Base-by-base conservation (phyloP, 1,284 basidiomycete genomes). In the Cutaneotrichosporon dermatis region DNA sequence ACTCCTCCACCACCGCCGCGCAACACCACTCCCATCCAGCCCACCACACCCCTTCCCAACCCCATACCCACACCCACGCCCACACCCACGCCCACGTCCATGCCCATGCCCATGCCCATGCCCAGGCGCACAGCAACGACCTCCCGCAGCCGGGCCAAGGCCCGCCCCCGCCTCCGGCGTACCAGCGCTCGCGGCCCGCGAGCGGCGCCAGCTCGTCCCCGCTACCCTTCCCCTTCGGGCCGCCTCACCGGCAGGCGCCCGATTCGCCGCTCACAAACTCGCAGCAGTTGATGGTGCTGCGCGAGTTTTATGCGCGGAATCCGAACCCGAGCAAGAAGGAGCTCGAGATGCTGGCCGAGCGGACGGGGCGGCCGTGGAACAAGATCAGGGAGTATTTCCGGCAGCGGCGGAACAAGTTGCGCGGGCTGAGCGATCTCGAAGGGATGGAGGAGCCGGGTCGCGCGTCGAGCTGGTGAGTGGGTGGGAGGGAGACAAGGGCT, bases 341-440 rank as follows among this genome's bases (percentile, higher is more conserved):
- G 4, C 59, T 71, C 15, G 69, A 72, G 40, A 52, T 60, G 46
- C 57, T 76, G 45, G 70, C 72, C 1, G 68, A 69, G 53, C 61
- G 62, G 39, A 76, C 75, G 4, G 75, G 73, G 1, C 39, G 75
- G 58, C 66, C 68, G 4, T 75, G 70, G 71, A 69, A 61, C 42
- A 75, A 73, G 61, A 72, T 76, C 48, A 52, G 73, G 25, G 73
- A 76, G 62, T 76, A 76, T 61, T 76, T 76, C 50, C 56, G 75
- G 51, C 75, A 76, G 52, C 49, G 75, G 37, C 55, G 75, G 46
- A 74, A 75, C 60, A 75, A 76, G 66, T 55, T 74, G 52, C 65
- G 75, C 51, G 75, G 75, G 0, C 48, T 76, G 37, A 69, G 59
- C 6, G 68, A 69, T 41, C 45, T 76, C 40, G 75, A 75, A 42